A percentile compares a stretch with the other conserved stretches of the same genome.
These are phyloP conservation scores for Aphanomyces cochlioides DNA, from an alignment of 352 stramenopile species.

Conservation along the genomic window DNA sequence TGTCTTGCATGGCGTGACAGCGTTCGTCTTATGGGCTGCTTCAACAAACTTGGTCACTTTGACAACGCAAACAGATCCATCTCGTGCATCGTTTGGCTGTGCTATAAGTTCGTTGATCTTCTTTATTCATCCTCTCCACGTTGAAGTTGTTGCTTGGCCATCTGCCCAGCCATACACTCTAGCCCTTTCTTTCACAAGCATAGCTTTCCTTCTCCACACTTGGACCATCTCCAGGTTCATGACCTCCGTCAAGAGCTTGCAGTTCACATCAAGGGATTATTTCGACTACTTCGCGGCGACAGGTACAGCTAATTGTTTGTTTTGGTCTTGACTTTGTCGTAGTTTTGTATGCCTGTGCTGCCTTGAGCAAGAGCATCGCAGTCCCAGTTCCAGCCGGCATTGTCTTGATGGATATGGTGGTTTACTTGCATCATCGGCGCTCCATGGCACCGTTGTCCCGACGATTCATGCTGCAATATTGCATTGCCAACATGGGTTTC, in stretches of 20 bases:
- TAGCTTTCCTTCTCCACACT: neutral
- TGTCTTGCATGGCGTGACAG: neutral
- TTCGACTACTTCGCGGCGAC: neutral
- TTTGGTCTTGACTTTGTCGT: neutral
- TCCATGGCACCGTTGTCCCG: neutral
- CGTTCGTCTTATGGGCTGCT: neutral
- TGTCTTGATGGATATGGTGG: constrained; percentile 8
- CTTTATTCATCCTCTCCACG: constrained; percentile 3
- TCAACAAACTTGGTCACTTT: neutral
- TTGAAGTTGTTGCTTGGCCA: constrained; percentile 14
- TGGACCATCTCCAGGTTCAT: too few relatives aligned
- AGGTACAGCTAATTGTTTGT: neutral
- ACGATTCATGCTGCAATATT: neutral
- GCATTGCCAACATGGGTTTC: neutral
- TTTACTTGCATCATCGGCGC: neutral
- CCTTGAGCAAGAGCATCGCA: constrained; percentile 9
- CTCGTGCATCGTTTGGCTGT: neutral
- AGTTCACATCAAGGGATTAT: neutral
- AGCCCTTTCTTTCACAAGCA: neutral
- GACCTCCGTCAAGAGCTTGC: too few relatives aligned
- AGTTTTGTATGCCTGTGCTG: constrained; percentile 7
- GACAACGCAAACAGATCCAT: neutral
- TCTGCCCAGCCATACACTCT: constrained; percentile 15
- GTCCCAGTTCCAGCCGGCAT: neutral
- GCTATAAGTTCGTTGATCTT: neutral